phyloP scores from a whole-genome alignment of 2,329 filamentous ascomycete genomes.

The Pseudophaeomoniella oleicola region DNA sequence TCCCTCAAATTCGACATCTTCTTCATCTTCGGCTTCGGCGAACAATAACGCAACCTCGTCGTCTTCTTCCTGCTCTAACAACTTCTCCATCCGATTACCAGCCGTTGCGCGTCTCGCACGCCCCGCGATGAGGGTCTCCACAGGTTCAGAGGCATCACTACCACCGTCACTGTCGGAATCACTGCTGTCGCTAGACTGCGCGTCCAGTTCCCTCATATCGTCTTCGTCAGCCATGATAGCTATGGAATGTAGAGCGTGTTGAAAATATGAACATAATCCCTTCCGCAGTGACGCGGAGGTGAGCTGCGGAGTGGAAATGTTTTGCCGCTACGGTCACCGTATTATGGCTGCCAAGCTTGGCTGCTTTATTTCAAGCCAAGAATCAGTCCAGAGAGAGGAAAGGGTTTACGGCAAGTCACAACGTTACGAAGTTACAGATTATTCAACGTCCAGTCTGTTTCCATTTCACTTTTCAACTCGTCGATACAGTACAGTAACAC shows the following conservation, averaged over 20 bases:
- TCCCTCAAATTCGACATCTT: constrained; percentile 30
- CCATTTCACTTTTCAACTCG: too few species aligned
- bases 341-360: too few species aligned
- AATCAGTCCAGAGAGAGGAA: too few species aligned
- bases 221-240: not conserved
- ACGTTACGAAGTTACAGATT: too few species aligned
- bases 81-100: constrained; percentile 66
- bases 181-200: not conserved
- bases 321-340: not conserved
- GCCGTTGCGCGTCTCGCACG: constrained; percentile 67
- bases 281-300: too few species aligned
- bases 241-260: too few species aligned
- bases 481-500: too few species aligned
- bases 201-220: not conserved
- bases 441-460: too few species aligned
- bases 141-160: constrained; percentile 14
- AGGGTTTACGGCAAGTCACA: too few species aligned
- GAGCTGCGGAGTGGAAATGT: too few species aligned
- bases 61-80: constrained; percentile 60
- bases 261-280: too few species aligned
- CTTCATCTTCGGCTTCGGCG: constrained; percentile 55
- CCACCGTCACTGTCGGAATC: constrained; percentile 13
- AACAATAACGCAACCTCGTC: constrained; percentile 58
- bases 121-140: constrained; percentile 59
- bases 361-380: too few species aligned